Percentiles rank a stretch among this genome's conserved stretches.
Evolutionary conservation across 2,329 filamentous ascomycete species (phyloP).

Genomic region (Monosporascus sp.): DNA sequence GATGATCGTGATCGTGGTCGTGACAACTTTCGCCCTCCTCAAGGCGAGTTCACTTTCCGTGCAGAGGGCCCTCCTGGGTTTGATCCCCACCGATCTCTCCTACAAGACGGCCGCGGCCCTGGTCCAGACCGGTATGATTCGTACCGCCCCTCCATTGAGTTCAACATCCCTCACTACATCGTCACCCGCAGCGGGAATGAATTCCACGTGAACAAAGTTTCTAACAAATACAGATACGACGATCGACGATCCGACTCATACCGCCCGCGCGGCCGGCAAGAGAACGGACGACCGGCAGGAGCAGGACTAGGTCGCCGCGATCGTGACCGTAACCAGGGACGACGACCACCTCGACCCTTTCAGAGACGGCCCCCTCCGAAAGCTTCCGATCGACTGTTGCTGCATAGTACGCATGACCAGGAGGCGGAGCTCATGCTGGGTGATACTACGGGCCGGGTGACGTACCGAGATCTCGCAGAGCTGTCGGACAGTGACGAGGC

Average conservation of each 20-base stretch:
- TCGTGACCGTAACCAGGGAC: conserved; percentile 7
- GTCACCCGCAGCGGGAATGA: neutral
- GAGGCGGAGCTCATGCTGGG: conserved; percentile 43
- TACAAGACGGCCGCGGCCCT: conserved; percentile 5
- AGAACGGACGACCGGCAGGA: conserved; percentile 4
- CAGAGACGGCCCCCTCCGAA: conserved; percentile 2
- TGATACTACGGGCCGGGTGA: conserved; percentile 40
- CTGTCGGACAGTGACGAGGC: conserved; percentile 60
- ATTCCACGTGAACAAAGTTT: conserved; percentile 2
- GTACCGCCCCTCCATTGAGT: conserved; percentile 1
- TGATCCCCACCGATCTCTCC: conserved; percentile 28
- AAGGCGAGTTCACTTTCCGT: conserved; percentile 53
- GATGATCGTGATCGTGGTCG: conserved; percentile 7
- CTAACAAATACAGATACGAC: conserved; percentile 6
- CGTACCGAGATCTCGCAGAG: conserved; percentile 51
- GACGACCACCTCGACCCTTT: neutral
- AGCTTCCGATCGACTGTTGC: conserved; percentile 36
- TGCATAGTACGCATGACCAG: conserved; percentile 38
- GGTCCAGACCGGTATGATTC: conserved; percentile 7
- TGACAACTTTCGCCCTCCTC: conserved; percentile 31
- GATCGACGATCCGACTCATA: conserved; percentile 5
- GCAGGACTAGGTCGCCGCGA: conserved; percentile 1
- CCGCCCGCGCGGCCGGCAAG: conserved; percentile 9
- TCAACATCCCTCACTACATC: neutral
- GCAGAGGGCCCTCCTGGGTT: conserved; percentile 48